Base-by-base conservation (phyloP, 495 filamentous ascomycete genomes). In the Parathielavia hyrcaniae region DNA sequence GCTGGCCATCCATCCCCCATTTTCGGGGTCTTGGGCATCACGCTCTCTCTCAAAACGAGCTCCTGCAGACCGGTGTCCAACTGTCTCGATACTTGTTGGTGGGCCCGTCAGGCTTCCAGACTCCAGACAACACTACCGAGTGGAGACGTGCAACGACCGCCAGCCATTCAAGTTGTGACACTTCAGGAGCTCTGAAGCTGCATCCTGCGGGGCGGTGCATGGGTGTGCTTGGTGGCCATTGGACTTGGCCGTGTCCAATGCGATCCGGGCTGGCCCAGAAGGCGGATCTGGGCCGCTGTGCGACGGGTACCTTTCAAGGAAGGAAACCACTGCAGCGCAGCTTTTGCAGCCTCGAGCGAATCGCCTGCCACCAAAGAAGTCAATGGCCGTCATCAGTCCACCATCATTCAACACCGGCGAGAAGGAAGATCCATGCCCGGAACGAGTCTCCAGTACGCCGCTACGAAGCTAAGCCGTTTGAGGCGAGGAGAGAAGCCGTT, bases 131-230 rank as follows among this genome's bases (percentile, higher is more conserved):
- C 16, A 43, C 26, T 30, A 30, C 53, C 45, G 53, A 19, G 47
- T 63, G 65, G 67, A 63, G 65, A 46, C 46, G 51, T 55, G 55
- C 53, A 60, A 45, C 53, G 35, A 45, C 41, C 58, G 49, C 46
- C 62, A 65, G 56, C 67, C 67, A 70, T 57, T 70, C 67, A 70
- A 67, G 46, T 51, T 41, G 32, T 67, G 67, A 66, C 66, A 68
- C 66, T 68, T 65, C 61, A 68, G 56, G 63, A 55, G 64, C 59
- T 53, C 57, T 58, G 61, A 59, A 60, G 51, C 65, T 62, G 65
- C 65, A 67, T 40, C 44, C 55, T 69, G 67, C 67, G 66, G 50
- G n/a, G 62, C 58, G 54, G 41, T 62, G 67, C 60, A 61, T 62
- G 53, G 56, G 60, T 40, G 57, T 60, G 2, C 6, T 49, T 60